Conservation (phyloP, 352 stramenopile genomes). For the Phytophthora fragariaefolia region DNA sequence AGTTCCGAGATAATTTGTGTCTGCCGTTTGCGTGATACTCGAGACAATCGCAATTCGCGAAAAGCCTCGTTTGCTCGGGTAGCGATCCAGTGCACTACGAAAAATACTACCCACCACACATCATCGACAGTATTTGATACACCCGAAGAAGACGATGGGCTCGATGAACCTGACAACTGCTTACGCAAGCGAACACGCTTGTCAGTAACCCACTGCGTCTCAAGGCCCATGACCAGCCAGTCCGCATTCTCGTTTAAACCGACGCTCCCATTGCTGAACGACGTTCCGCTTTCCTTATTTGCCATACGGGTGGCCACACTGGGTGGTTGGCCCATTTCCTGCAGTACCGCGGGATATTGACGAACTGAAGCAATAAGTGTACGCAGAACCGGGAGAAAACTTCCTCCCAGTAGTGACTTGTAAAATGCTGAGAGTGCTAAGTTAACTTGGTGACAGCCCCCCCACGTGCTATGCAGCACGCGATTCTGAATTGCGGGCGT, state of each 20-base stretch:
- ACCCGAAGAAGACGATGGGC: constrained; percentile 1
- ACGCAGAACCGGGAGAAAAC: constrained; percentile 26
- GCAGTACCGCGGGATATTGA: constrained; percentile 28
- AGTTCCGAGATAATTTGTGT: constrained; percentile 32
- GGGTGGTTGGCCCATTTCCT: constrained; percentile 42
- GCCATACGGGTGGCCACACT: not conserved
- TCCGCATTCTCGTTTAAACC: constrained; percentile 3
- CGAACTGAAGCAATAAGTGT: constrained; percentile 34
- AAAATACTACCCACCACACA: constrained; percentile 59
- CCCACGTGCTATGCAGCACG: constrained; percentile 32
- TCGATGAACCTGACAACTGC: constrained; percentile 18
- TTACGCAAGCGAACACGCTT: constrained; percentile 64
- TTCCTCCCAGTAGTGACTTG: constrained; percentile 31
- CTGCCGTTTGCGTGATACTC: constrained; percentile 16
- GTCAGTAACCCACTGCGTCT: constrained; percentile 54
- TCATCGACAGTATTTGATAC: constrained; percentile 20
- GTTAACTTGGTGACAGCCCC: constrained; percentile 31
- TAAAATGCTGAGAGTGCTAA: constrained; percentile 38
- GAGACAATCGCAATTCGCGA: constrained; percentile 27
- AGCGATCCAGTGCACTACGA: constrained; percentile 56
- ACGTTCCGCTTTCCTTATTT: not conserved
- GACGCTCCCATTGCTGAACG: not conserved
- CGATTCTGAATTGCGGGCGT: not conserved
- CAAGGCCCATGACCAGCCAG: constrained; percentile 34
- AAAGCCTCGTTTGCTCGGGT: constrained; percentile 37